Conservation (phyloP, 345 rosid species). For the Gossypium sturtianum region DNA sequence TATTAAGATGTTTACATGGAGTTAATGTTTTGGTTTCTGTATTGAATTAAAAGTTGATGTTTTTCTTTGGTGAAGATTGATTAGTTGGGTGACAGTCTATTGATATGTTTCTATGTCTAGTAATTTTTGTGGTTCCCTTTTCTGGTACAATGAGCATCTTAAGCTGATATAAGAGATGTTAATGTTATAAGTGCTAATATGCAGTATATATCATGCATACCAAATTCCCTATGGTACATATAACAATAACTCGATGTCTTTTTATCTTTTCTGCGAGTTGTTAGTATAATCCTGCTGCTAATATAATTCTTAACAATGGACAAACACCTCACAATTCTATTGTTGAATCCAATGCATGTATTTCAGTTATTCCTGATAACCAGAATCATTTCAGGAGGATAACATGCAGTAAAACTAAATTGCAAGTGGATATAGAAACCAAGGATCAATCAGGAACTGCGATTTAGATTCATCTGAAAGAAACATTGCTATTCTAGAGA, state of each 20-base stretch:
- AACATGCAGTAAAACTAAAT: background rate
- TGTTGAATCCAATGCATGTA: background rate
- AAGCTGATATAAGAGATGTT: background rate
- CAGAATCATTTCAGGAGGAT: background rate
- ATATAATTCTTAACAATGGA: background rate
- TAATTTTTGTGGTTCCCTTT: background rate
- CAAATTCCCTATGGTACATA: background rate
- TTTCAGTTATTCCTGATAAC: background rate
- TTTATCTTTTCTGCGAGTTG: background rate
- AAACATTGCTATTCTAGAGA: background rate
- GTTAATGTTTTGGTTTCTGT: no score
- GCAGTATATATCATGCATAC: background rate
- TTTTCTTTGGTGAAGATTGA: no score
- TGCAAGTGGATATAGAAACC: background rate
- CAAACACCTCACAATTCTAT: background rate
- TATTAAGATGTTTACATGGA: no score
- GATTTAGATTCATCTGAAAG: background rate
- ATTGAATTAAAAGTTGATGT: no score
- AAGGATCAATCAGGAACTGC: background rate
- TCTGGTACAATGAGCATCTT: background rate
- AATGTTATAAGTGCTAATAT: conserved; percentile 4
- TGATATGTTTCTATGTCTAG: background rate
- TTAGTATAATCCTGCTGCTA: background rate
- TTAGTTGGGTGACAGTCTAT: background rate
- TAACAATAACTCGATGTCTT: background rate